phyloP scores from a whole-genome alignment of 306 rosid species.

The Casuarina cunninghamiana region DNA sequence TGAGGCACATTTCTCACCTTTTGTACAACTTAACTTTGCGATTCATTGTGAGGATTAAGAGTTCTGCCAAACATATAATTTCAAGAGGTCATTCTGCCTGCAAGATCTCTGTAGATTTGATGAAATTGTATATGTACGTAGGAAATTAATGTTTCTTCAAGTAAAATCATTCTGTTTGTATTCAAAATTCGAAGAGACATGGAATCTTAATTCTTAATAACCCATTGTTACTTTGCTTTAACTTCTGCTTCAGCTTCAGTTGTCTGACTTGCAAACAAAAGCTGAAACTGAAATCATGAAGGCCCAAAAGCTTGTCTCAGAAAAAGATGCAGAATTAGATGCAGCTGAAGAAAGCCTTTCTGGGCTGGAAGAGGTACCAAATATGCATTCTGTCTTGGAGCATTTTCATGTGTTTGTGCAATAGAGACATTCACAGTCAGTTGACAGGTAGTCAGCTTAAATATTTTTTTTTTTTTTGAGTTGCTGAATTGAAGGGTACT shows the following conservation, averaged over 20 bases:
- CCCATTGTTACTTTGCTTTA: slow-evolving; percentile 29
- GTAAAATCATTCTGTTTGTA: neutral
- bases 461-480: neutral
- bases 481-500: neutral
- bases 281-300: slow-evolving; percentile 73
- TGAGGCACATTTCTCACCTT: neutral
- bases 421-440: slow-evolving; percentile 22
- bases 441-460: neutral
- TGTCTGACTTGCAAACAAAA: slow-evolving; percentile 74
- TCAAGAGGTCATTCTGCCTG: neutral
- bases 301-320: slow-evolving; percentile 63
- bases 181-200: neutral
- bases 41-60: neutral
- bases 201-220: neutral
- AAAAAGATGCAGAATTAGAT: slow-evolving; percentile 71
- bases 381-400: slow-evolving; percentile 30
- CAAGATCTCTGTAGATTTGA: neutral
- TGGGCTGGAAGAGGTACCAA: slow-evolving; percentile 78
- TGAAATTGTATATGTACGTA: neutral
- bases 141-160: neutral
- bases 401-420: slow-evolving; percentile 3
- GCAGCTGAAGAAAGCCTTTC: slow-evolving; percentile 82
- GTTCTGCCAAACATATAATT: neutral
- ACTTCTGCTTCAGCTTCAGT: slow-evolving; percentile 58
- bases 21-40: neutral